Evolutionary conservation across 139 green algal genomes (phyloP), one percentile per base, ranked within the genome.

Genomic region (Tetraselmis striata): DNA sequence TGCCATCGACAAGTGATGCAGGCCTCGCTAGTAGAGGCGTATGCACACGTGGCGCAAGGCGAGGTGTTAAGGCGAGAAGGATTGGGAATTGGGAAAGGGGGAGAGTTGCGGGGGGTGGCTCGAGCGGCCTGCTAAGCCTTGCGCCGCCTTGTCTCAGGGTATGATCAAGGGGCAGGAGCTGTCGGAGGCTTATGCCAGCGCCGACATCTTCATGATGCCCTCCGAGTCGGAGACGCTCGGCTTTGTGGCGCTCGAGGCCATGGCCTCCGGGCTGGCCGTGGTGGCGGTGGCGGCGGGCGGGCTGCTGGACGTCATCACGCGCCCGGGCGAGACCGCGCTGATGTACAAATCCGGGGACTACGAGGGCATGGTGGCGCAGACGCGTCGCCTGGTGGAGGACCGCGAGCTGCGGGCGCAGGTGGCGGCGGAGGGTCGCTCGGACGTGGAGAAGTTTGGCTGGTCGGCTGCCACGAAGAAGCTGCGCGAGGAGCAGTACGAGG

Each of bases 241-340:
- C 27, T 99, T 99, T 89, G 96, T 99, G 31, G 96, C 98, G 28
- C 87, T 99, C 67, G 96, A 99, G 88, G 93, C 96, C 18, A 99
- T 99, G 96, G 95, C 96, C 18, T 90, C 79, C 22, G 92, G 92
- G 22, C 79, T 98, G 78, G 89, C 96, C 0, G 96, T 98, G 29
- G 96, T 99, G 30, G 93, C 95, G 11, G 96, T 98, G 29, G 85
- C 86, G 23, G 95, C 95, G 1, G 95, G 95, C 24, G 95, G 95
- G 75, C 94, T 98, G 22, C 93, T 92, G 0, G 95, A 98, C 87
- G 98, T 98, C 85, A 83, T 98, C 30, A 89, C 84, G 27, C 83
- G 87, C 76, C 78, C 85, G 26, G 88, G 87, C 11, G 59, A 83
- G 30, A 91, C 88, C 31, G 95, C 94, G 0, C 89, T 92, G 74